Evolutionary conservation across 23 red algal genomes (phyloP), one percentile per base, ranked within the genome.

Genomic region (Porphyridium purpureum): DNA sequence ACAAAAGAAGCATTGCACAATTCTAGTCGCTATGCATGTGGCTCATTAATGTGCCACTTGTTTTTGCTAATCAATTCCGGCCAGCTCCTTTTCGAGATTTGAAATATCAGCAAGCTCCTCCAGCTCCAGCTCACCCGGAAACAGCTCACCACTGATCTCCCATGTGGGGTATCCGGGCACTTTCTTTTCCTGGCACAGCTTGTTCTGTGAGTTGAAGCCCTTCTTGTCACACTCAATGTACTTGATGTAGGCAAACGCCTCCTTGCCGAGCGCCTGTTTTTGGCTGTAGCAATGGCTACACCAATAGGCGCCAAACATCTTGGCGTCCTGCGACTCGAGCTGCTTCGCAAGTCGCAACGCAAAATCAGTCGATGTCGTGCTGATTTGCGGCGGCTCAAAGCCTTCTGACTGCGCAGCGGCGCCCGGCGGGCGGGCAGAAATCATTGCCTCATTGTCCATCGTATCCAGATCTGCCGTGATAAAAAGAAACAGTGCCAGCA

Each of bases 291-390:
- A 98, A 55, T 98, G 90, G 11, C 64, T 71, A 33, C 90, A 98
- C 90, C 90, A 98, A 33, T 66, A 98, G 22, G 90, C 90, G 27
- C 90, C 90, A 52, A 80, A 98, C 79, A 98, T 86, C 55, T 61
- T 79, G 31, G 90, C 49, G 9, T 75, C 69, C 41, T 73, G 62
- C n/a, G 34, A 25, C 24, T 54, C 57, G 7, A 98, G 52, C 46
- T 69, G 68, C 14, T 74, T 31, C 24, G 79, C 72, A 55, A 84
- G 71, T 51, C 58, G 41, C 76, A 70, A 17, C 5, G 29, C n/a
- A 32, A n/a, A 7, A 36, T 4, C 8, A 35, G 21, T 24, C 3
- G 59, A 48, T 24, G 0, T 29, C 20, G 15, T 5, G 17, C 42
- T 31, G 46, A 54, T 67, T 14, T 14, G 47, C 15, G 31, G 28